phyloP scores from a whole-genome alignment of 495 filamentous ascomycete genomes.

The Aspergillus homomorphus region DNA sequence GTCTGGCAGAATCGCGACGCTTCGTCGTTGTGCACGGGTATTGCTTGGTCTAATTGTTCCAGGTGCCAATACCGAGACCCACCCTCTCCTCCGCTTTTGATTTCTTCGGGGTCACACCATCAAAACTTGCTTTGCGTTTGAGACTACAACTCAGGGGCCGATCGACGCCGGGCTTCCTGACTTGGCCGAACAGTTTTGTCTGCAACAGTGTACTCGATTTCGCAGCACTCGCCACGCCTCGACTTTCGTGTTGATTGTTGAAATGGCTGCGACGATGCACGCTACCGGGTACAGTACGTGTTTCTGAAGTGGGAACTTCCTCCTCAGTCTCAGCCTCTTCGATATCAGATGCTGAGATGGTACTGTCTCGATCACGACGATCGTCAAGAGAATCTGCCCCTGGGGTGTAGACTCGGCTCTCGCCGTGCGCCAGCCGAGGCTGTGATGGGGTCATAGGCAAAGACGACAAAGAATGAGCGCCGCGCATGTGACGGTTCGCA shows the following conservation, averaged over 20 bases:
- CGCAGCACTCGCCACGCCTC: constrained; percentile 23
- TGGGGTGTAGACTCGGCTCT: constrained; percentile 55
- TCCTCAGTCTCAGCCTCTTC: constrained; percentile 59
- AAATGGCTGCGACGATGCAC: constrained; percentile 48
- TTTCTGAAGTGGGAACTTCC: constrained; percentile 52
- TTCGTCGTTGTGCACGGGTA: constrained; percentile 17
- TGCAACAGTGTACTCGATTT: constrained; percentile 51
- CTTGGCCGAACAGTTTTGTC: constrained; percentile 64
- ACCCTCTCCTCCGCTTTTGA: constrained; percentile 52
- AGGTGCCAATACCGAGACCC: constrained; percentile 61
- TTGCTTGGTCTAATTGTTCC: constrained; percentile 18
- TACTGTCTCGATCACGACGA: constrained; percentile 74
- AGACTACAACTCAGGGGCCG: constrained; percentile 29
- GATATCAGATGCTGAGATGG: constrained; percentile 78
- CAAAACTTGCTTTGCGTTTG: constrained; percentile 59
- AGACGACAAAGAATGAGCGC: constrained; percentile 73
- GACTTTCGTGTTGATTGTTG: constrained; percentile 20
- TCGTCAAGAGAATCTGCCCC: constrained; percentile 50
- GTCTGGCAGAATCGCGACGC: constrained; percentile 1
- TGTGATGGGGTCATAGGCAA: constrained; percentile 71
- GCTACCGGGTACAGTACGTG: constrained; percentile 47
- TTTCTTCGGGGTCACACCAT: constrained; percentile 56
- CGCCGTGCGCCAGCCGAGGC: constrained; percentile 38
- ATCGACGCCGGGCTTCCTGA: constrained; percentile 55
- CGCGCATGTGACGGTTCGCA: constrained; percentile 59